Percentiles rank a stretch among this genome's conserved stretches.
These are phyloP conservation scores for Alloascoidea hylecoeti DNA, from an alignment of 805 yeast genomes.

Conservation along the genomic window DNA sequence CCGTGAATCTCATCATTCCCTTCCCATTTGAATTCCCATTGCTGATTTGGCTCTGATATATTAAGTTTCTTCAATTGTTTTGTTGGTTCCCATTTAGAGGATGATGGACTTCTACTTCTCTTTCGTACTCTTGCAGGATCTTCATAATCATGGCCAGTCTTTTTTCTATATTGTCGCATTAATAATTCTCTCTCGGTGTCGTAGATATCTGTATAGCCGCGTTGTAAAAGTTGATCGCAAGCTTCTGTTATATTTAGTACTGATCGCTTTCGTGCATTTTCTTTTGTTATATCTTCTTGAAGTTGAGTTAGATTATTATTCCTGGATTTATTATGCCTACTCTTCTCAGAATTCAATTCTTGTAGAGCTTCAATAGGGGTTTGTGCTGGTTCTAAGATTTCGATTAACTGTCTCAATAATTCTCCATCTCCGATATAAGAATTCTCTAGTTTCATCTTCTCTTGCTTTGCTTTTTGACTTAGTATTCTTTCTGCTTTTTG, in stretches of 20 bases:
- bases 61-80: constrained; percentile 1
- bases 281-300: constrained; percentile 6
- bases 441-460: constrained; percentile 4
- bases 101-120: constrained; percentile 7
- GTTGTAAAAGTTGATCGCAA: constrained; percentile 28
- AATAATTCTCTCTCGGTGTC: constrained; percentile 44
- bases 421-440: constrained; percentile 9
- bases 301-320: background rate
- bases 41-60: constrained; percentile 18
- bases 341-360: constrained; percentile 18
- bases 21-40: constrained; percentile 37
- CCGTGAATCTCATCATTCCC: constrained; percentile 31
- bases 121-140: constrained; percentile 12
- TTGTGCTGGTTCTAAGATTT: constrained; percentile 39
- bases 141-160: constrained; percentile 24
- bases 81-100: constrained; percentile 3
- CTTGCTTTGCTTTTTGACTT: constrained; percentile 8
- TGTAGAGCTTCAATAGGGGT: constrained; percentile 41
- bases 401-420: constrained; percentile 22
- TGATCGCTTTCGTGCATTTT: constrained; percentile 12
- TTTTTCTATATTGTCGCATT: constrained; percentile 25
- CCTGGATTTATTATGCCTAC: constrained; percentile 8
- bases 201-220: constrained; percentile 30
- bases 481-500: constrained; percentile 20
- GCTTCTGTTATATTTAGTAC: constrained; percentile 30